Conservation (phyloP, 352 stramenopile genomes). For the Phytophthora melonis region DNA sequence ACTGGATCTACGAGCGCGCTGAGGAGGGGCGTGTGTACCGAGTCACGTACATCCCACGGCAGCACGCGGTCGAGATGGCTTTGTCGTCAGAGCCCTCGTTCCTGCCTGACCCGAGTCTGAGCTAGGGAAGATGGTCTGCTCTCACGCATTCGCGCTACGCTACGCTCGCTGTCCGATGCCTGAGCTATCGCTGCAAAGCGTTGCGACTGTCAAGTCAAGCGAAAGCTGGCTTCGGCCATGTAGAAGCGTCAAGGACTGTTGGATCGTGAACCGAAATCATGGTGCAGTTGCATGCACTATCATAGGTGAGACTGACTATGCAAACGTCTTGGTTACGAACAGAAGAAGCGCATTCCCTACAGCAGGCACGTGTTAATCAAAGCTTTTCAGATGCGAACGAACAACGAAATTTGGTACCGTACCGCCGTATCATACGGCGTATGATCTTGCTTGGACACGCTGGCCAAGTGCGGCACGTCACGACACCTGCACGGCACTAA, state of each 20-base stretch:
- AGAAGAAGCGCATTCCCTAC: not conserved
- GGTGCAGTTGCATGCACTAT: slow-evolving; percentile 22
- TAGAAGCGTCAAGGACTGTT: slow-evolving; percentile 36
- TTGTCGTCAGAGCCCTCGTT: slow-evolving; percentile 40
- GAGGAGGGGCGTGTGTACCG: slow-evolving; percentile 53
- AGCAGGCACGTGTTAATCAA: slow-evolving; percentile 22
- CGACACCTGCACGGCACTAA: slow-evolving; percentile 28
- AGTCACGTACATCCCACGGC: slow-evolving; percentile 60
- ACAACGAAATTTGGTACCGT: slow-evolving; percentile 11
- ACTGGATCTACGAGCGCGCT: slow-evolving; percentile 62
- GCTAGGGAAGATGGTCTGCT: not conserved
- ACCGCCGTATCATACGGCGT: slow-evolving; percentile 15
- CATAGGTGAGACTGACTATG: slow-evolving; percentile 13
- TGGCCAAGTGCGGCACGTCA: slow-evolving; percentile 4
- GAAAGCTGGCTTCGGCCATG: slow-evolving; percentile 16
- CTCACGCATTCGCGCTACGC: not conserved
- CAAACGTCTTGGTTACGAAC: not conserved
- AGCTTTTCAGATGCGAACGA: slow-evolving; percentile 14
- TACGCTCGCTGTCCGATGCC: slow-evolving; percentile 9
- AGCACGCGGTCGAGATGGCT: slow-evolving; percentile 60
- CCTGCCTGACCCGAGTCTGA: slow-evolving; percentile 24
- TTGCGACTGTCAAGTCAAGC: slow-evolving; percentile 21
- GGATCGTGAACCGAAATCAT: slow-evolving; percentile 35
- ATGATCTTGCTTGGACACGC: not conserved
- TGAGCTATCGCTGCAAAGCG: slow-evolving; percentile 26